Evolutionary conservation across 2,329 filamentous ascomycete species (phyloP).

Genomic region (Cyphellophora attinorum): DNA sequence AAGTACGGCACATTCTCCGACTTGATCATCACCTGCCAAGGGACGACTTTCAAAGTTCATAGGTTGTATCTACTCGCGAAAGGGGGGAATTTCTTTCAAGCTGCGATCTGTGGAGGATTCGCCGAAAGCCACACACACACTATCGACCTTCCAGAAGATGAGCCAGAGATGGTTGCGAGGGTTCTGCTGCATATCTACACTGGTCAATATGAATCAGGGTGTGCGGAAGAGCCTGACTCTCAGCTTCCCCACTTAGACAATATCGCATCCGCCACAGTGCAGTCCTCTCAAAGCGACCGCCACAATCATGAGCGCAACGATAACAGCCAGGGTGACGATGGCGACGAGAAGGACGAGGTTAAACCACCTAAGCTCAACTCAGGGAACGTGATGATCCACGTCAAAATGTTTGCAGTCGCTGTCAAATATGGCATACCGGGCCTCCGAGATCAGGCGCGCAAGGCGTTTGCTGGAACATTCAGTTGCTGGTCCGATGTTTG

Average conservation of each 20-base stretch:
- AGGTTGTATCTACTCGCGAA: neutral
- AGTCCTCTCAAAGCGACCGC: too few relatives aligned
- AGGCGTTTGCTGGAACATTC: too few relatives aligned
- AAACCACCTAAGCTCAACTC: neutral
- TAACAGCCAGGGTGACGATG: slow-evolving; percentile 87
- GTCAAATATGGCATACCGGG: too few relatives aligned
- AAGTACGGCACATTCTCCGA: neutral
- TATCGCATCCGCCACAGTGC: too few relatives aligned
- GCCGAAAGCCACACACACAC: neutral
- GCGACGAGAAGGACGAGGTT: slow-evolving; percentile 86
- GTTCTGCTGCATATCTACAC: neutral
- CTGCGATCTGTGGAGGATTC: neutral
- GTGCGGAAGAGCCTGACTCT: too few relatives aligned
- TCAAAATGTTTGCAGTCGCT: too few relatives aligned
- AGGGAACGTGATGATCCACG: too few relatives aligned
- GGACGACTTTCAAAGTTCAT: neutral
- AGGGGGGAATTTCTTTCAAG: neutral
- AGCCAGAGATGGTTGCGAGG: neutral
- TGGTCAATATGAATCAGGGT: too few relatives aligned
- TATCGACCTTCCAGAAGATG: neutral
- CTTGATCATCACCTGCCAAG: neutral
- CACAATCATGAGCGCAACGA: too few relatives aligned
- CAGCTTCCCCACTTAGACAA: too few relatives aligned
- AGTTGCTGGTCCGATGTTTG: too few relatives aligned
- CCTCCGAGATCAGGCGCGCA: too few relatives aligned